Evolutionary conservation across 176 grass and related monocot species (phyloP).

Genomic region (Olyra latifolia): DNA sequence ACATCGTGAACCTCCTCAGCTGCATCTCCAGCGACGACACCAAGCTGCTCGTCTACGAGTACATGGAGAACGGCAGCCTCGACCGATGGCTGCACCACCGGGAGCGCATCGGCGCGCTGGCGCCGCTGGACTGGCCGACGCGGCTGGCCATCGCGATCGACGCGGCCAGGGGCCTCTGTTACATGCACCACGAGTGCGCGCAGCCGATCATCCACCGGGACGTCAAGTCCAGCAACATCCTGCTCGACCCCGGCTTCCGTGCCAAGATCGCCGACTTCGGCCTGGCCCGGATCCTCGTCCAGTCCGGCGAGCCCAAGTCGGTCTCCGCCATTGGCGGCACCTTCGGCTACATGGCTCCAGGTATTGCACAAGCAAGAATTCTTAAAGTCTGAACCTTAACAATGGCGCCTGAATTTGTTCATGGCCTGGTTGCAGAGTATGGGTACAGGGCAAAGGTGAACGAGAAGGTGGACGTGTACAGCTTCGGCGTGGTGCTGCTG

Average conservation of each 20-base stretch:
- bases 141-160: conserved; percentile 63
- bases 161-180: conserved; percentile 46
- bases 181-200: conserved; percentile 63
- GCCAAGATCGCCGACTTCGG: conserved; percentile 77
- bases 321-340: conserved; percentile 48
- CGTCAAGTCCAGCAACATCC: conserved; percentile 80
- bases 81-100: conserved; percentile 49
- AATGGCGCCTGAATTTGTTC: not conserved
- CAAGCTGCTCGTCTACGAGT: conserved; percentile 70
- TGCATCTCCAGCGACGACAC: conserved; percentile 46
- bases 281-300: conserved; percentile 50
- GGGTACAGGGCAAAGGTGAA: conserved; percentile 30
- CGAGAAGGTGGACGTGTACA: conserved; percentile 83
- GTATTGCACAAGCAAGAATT: conserved; percentile 14
- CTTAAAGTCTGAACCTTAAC: not conserved
- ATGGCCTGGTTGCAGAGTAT: conserved; percentile 42
- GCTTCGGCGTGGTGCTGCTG: conserved; percentile 77
- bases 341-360: conserved; percentile 84
- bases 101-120: not conserved
- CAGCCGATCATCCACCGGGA: conserved; percentile 61
- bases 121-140: conserved; percentile 52
- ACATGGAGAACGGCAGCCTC: conserved; percentile 72
- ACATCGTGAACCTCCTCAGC: conserved; percentile 65
- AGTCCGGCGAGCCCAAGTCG: conserved; percentile 41
- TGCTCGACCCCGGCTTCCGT: conserved; percentile 48